Conservation (phyloP, 2,329 filamentous ascomycete genomes). For the Simplicillium sp. region DNA sequence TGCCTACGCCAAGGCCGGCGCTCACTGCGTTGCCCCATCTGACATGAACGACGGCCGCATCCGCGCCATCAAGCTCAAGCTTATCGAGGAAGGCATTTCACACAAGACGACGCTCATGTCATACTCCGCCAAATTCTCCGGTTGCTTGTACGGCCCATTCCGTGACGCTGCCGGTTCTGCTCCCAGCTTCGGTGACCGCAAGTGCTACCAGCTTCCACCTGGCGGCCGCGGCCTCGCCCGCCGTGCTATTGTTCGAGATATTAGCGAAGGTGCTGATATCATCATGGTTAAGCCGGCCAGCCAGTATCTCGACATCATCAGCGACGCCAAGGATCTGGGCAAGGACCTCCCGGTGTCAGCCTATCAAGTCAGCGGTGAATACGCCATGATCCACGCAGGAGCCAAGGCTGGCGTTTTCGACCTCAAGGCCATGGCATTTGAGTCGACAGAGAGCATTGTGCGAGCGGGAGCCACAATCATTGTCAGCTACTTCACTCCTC, state of each 20-base stretch:
- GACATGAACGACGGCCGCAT: conserved; percentile 99
- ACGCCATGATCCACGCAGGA: conserved; percentile 92
- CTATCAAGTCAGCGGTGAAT: conserved; percentile 96
- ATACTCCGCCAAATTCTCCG: conserved; percentile 95
- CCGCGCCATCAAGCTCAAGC: conserved; percentile 92
- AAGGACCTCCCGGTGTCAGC: conserved; percentile 87
- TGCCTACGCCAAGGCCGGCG: conserved; percentile 89
- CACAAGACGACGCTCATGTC: conserved; percentile 93
- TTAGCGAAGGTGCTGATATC: conserved; percentile 88
- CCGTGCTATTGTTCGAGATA: conserved; percentile 81
- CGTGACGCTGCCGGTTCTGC: conserved; percentile 87
- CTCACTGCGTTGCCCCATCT: conserved; percentile 91
- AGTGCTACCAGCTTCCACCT: conserved; percentile 93
- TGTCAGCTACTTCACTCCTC: conserved; percentile 88
- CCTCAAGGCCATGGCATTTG: conserved; percentile 87
- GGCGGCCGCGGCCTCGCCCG: conserved; percentile 86
- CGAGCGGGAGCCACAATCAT: conserved; percentile 89
- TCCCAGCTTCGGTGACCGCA: conserved; percentile 87
- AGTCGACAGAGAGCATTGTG: conserved; percentile 87
- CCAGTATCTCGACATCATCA: conserved; percentile 95
- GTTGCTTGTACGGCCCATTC: conserved; percentile 94
- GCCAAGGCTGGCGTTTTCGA: conserved; percentile 97
- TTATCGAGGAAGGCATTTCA: conserved; percentile 89
- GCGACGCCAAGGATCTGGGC: conserved; percentile 89
- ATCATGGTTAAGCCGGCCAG: conserved; percentile 99